A percentile compares a stretch with the other conserved stretches of the same genome.
Evolutionary conservation across 345 rosid species (phyloP).

Genomic region (Moricandia moricandioides): DNA sequence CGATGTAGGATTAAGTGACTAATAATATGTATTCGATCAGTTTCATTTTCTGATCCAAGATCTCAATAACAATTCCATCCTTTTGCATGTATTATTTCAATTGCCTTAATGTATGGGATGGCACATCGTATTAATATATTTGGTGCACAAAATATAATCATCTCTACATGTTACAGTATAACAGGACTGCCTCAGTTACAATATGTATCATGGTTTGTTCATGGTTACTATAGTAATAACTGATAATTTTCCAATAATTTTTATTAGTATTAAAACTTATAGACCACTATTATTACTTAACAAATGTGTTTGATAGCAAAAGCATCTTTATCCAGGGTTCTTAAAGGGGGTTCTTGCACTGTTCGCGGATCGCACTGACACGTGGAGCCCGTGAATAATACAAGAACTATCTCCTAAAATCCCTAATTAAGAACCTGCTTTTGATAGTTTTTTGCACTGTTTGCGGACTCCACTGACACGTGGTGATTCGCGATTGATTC

Average conservation of each 20-base stretch:
- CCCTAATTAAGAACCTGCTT: no score
- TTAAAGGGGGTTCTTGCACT: no score
- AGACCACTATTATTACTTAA: background rate
- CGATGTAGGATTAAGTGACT: no score
- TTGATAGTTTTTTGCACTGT: no score
- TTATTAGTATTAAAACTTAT: background rate
- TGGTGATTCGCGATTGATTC: no score
- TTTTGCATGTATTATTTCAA: background rate
- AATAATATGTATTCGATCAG: background rate
- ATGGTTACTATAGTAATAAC: background rate
- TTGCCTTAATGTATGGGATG: background rate
- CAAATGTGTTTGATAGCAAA: background rate
- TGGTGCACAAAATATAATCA: background rate
- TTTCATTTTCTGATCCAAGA: slow-evolving; percentile 15
- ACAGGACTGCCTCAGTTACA: background rate
- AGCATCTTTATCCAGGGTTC: no score
- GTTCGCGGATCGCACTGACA: no score
- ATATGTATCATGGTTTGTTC: background rate
- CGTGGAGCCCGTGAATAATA: no score
- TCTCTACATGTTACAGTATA: background rate
- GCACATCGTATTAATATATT: background rate
- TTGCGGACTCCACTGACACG: no score
- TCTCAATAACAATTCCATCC: slow-evolving; percentile 9
- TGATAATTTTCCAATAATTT: background rate
- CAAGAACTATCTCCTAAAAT: no score